phyloP scores from a whole-genome alignment of 192 early-diverging fungal species.

The Rhizoclosmatium sp. region DNA sequence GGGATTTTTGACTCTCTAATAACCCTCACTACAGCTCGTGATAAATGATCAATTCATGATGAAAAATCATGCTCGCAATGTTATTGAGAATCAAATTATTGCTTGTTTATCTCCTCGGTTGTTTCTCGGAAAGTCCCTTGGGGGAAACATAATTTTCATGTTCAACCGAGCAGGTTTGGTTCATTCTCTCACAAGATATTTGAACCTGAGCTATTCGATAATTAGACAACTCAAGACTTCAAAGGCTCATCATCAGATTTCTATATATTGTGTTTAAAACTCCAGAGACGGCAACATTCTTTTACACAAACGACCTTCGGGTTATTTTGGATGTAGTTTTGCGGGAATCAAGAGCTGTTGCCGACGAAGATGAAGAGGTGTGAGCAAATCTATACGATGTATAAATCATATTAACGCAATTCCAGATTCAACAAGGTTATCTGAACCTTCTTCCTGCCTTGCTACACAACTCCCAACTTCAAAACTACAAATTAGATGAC shows the following conservation, averaged over 20 bases:
- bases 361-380: slow-evolving; percentile 69
- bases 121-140: slow-evolving; percentile 78
- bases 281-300: slow-evolving; percentile 67
- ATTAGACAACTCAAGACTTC: slow-evolving; percentile 13
- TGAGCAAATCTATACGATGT: background rate
- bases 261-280: slow-evolving; percentile 75
- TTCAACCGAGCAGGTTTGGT: slow-evolving; percentile 84
- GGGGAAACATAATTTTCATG: slow-evolving; percentile 90
- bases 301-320: slow-evolving; percentile 92
- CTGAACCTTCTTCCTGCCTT: slow-evolving; percentile 45
- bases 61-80: slow-evolving; percentile 46
- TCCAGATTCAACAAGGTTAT: slow-evolving; percentile 53
- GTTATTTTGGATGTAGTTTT: slow-evolving; percentile 88
- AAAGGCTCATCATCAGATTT: slow-evolving; percentile 61
- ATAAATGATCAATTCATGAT: slow-evolving; percentile 77
- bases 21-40: slow-evolving; percentile 46
- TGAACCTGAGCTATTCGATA: background rate
- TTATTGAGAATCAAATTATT: slow-evolving; percentile 63
- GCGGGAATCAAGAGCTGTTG: slow-evolving; percentile 80
- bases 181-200: background rate
- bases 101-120: slow-evolving; percentile 55
- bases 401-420: too few species aligned
- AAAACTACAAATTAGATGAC: slow-evolving; percentile 29
- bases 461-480: slow-evolving; percentile 28
- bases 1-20: background rate